Base-by-base conservation (phyloP, 345 rosid species). In the Melastoma malabathricum region DNA sequence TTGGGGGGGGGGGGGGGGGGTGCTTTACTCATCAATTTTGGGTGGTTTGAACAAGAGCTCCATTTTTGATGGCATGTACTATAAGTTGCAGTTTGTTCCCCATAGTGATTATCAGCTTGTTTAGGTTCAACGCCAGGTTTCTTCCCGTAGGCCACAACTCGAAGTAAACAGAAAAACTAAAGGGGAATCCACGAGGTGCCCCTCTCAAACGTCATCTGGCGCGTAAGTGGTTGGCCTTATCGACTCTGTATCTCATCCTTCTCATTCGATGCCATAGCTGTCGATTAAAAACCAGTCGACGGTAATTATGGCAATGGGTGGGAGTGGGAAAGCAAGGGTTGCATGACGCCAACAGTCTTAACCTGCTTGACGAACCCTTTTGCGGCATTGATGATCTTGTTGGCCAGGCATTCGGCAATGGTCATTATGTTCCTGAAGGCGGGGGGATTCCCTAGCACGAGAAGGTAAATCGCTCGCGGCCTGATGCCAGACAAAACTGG, bases 331-430 rank as follows among this genome's bases (percentile, higher is more conserved):
- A 2, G 25, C 17, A 13, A 51, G 44, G 43, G 39, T 31, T 31
- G 7, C 38, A 31, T 3, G 10, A 31, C 10, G 38, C 10, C 38
- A 31, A n/a, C n/a, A 6, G 10, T 31, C 9, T 5, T 7, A 31
- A 89, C 97, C 96, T 90, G 81, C 83, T 90, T 50, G 98, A 90
- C 15, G 98, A 90, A 31, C 98, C 96, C 70, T n/a, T 90, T 90
- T 0, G 94, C 98, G 38, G 98, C 98, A 66, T 90, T 90, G 55
- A 90, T 90, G 44, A 90, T 92, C 58, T 90, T 96, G 68, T 90
- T 96, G 17, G 96, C 98, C 70, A 86, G 74, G 16, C 98, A 90
- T 54, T 90, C 96, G 3, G 98, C 96, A 16, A 86, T 81, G 4
- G 94, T 83, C 73, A 86, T 90, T 48, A 90, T 76, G 66, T 82